A percentile compares a stretch with the other conserved stretches of the same genome.
Conservation (phyloP, 768 basidiomycete genomes). For the Rhizopogon vulgaris region DNA sequence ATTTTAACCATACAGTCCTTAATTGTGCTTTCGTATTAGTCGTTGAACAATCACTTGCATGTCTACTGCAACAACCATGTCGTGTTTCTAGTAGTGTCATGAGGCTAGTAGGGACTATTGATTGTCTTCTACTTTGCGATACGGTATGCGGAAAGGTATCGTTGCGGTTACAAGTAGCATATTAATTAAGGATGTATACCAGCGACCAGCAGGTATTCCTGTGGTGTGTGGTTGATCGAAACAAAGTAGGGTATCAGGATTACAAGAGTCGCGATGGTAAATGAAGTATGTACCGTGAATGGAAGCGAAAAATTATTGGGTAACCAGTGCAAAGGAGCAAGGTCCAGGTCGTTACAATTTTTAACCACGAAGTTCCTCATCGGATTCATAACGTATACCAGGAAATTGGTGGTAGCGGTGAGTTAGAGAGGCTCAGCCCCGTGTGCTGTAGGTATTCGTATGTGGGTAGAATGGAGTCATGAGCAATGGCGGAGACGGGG, state of each 20-base stretch:
- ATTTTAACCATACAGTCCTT: not conserved
- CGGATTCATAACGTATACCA: slow-evolving; percentile 10
- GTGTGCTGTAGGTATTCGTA: slow-evolving; percentile 3
- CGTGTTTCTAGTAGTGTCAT: not conserved
- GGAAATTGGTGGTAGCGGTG: slow-evolving; percentile 10
- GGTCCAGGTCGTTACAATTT: slow-evolving; percentile 3
- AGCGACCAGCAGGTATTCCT: not conserved
- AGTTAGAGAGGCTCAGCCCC: slow-evolving; percentile 5
- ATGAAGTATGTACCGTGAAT: slow-evolving; percentile 17
- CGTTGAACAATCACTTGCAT: not conserved
- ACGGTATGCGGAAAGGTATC: not conserved
- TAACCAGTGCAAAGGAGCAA: slow-evolving; percentile 3
- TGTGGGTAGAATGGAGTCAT: slow-evolving; percentile 27
- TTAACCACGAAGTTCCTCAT: slow-evolving; percentile 5
- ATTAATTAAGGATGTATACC: not conserved
- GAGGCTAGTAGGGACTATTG: not conserved
- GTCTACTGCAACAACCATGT: not conserved
- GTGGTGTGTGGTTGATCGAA: not conserved
- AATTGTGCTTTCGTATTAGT: not conserved
- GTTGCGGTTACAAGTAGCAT: not conserved
- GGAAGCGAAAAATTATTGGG: slow-evolving; percentile 1
- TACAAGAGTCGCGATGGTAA: not conserved
- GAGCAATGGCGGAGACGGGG: slow-evolving; percentile 20
- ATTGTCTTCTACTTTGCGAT: not conserved
- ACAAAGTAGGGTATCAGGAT: not conserved